These are phyloP conservation scores for Glycyrrhiza uralensis DNA, from an alignment of 306 rosid genomes.

Conservation along the genomic window DNA sequence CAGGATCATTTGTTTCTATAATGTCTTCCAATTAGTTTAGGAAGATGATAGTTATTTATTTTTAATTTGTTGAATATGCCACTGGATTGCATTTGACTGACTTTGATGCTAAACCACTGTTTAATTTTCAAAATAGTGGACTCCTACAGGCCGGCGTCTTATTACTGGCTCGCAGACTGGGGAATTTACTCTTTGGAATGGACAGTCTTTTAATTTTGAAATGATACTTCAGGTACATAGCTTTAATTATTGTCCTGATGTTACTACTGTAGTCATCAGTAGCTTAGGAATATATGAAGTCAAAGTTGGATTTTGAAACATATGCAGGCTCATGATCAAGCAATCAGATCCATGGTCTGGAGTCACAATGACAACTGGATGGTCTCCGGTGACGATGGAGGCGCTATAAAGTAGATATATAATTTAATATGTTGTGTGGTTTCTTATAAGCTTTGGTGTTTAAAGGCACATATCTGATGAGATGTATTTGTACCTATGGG, in stretches of 20 bases:
- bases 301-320: constrained; percentile 20
- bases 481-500: constrained; percentile 21
- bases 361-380: constrained; percentile 99
- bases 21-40: constrained; percentile 17
- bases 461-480: not conserved
- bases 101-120: constrained; percentile 27
- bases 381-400: constrained; percentile 99
- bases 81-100: constrained; percentile 26
- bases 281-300: not conserved
- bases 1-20: constrained; percentile 2
- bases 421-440: constrained; percentile 4
- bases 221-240: constrained; percentile 92
- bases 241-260: not conserved
- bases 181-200: constrained; percentile 99
- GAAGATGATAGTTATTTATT: constrained; percentile 7
- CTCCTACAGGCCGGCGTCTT: constrained; percentile 97
- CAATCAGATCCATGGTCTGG: constrained; percentile 99
- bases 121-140: constrained; percentile 62
- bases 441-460: constrained; percentile 11
- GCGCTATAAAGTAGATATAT: constrained; percentile 80
- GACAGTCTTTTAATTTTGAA: constrained; percentile 97
- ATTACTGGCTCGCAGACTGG: constrained; percentile 99
- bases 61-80: not conserved
- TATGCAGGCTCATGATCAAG: constrained; percentile 95
- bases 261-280: constrained; percentile 9